Base-by-base conservation (phyloP, 345 rosid species). In the Citrus trifoliata region DNA sequence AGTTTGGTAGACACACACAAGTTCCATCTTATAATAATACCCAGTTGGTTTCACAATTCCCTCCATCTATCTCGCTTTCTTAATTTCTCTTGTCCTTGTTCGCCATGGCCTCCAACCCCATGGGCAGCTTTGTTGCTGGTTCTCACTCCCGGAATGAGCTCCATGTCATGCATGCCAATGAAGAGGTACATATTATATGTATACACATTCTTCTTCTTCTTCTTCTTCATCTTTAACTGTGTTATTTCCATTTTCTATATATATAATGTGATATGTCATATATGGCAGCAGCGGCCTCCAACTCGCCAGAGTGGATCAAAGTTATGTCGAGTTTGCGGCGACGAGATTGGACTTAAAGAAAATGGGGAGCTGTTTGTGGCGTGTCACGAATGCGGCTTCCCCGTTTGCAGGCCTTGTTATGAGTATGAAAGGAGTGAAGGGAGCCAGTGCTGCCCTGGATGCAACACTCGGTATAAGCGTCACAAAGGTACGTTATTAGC, bases 341-440 rank as follows among this genome's bases (percentile, higher is more conserved):
- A 96, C 40, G 95, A 90, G 81, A 84, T 96, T 38, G 95, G 85
- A 66, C 74, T 75, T 4, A 76, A 69, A 14, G 93, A 90, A 62
- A 87, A 90, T 74, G 98, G 98, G 4, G 82, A 80, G 67, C 12
- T 73, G 64, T 93, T 96, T 67, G 91, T 88, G 8, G 99, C 98
- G 13, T 96, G 99, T 46, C 85, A 86, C 27, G 93, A 88, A 37
- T 93, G 98, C 40, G 87, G 89, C 2, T 96, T 89, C 84, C 97
- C 99, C 1, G 93, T 96, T 75, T 96, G 99, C 74, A 86, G 78
- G 78, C 95, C 98, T 74, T 96, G 99, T 78, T 96, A 92, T 64
- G 97, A 89, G 76, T 96, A 93, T 14, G 99, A 96, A 78, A 87
- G 97, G 82, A 93, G 95, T 64, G 97, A 91, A 73, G 99, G 98